Evolutionary conservation across 2,329 filamentous ascomycete genomes (phyloP).

Genomic region (Paecilomyces variotii): DNA sequence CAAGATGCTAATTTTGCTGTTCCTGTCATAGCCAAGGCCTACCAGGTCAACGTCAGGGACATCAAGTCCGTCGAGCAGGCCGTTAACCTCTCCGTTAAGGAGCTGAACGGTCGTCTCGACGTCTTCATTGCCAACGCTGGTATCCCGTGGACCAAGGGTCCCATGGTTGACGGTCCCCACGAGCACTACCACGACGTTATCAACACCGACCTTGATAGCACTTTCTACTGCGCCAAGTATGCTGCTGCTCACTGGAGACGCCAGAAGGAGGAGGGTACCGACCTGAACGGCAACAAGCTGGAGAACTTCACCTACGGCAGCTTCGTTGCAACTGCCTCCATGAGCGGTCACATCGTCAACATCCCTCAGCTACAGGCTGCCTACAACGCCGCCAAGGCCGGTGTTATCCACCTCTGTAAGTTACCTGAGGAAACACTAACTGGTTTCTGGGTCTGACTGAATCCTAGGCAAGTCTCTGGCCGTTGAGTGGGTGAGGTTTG

Average conservation of each 20-base stretch:
- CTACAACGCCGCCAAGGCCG: constrained; percentile 67
- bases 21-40: constrained; percentile 36
- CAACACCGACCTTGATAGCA: constrained; percentile 64
- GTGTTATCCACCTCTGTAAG: constrained; percentile 42
- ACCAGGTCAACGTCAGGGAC: constrained; percentile 41
- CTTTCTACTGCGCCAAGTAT: constrained; percentile 67
- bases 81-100: constrained; percentile 39
- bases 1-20: not conserved
- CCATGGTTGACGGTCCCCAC: constrained; percentile 57
- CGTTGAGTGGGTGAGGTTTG: constrained; percentile 70
- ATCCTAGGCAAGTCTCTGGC: constrained; percentile 57
- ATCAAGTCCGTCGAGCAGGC: constrained; percentile 33
- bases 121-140: constrained; percentile 74
- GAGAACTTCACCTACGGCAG: constrained; percentile 56
- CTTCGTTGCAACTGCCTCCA: constrained; percentile 71
- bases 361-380: constrained; percentile 66
- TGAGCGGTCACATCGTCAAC: constrained; percentile 72
- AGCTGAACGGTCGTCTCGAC: constrained; percentile 68
- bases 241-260: constrained; percentile 62
- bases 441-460: constrained; percentile 5
- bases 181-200: constrained; percentile 61
- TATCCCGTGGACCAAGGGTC: constrained; percentile 62
- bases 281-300: constrained; percentile 53
- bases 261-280: constrained; percentile 61
- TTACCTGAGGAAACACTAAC: constrained; percentile 41